A percentile compares a stretch with the other conserved stretches of the same genome.
These are phyloP conservation scores for Astragalus membranaceus DNA, from an alignment of 306 rosid genomes.

Conservation along the genomic window DNA sequence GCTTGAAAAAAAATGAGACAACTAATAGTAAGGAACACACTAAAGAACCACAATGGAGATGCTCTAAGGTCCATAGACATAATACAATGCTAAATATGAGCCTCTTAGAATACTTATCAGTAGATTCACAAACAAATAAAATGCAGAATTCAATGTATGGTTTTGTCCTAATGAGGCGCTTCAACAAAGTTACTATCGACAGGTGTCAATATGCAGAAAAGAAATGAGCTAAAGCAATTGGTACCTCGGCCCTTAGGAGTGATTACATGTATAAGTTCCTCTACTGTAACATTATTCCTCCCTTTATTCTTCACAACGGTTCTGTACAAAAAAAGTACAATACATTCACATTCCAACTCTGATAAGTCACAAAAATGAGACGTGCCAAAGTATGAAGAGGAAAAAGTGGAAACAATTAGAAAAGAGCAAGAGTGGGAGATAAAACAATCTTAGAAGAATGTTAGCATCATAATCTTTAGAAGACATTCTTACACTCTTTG, in stretches of 20 bases:
- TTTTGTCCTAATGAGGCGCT: neutral
- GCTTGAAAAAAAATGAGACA: too few species aligned
- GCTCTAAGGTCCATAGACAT: neutral
- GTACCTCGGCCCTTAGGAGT: constrained; percentile 91
- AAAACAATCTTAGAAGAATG: neutral
- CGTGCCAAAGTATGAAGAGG: neutral
- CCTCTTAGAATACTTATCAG: neutral
- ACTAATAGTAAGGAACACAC: too few species aligned
- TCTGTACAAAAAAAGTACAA: constrained; percentile 27
- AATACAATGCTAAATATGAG: neutral
- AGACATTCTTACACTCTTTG: neutral
- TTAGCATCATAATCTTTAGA: neutral
- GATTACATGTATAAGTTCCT: constrained; percentile 76
- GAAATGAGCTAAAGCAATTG: neutral
- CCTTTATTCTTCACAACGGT: constrained; percentile 80
- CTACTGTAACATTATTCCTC: constrained; percentile 72
- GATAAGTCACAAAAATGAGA: neutral
- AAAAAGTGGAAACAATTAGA: neutral
- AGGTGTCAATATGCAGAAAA: neutral
- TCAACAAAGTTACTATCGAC: neutral
- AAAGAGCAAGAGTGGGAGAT: neutral
- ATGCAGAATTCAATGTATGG: neutral
- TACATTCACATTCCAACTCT: neutral
- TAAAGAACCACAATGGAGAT: too few species aligned
- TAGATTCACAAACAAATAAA: constrained; percentile 5